Evolutionary conservation across 306 rosid genomes (phyloP), one percentile per base, ranked within the genome.

Genomic region (Carpinus viminea): DNA sequence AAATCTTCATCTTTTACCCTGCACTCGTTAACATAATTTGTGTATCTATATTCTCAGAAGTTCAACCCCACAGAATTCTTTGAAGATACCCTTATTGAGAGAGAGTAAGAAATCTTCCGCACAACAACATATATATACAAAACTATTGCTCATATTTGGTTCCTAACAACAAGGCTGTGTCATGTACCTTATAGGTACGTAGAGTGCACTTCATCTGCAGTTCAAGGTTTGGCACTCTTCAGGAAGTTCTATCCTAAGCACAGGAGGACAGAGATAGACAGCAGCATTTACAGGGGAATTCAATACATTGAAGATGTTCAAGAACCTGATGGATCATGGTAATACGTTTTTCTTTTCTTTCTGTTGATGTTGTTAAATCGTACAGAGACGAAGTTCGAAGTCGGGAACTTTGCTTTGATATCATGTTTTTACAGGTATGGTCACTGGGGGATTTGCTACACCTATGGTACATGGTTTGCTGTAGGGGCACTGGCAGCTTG

Each of bases 401-500:
- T n/a, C n/a, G n/a, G n/a, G n/a, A n/a, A n/a, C n/a, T n/a, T n/a
- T n/a, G n/a, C n/a, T n/a, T n/a, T n/a, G n/a, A n/a, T n/a, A n/a
- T n/a, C n/a, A n/a, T n/a, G n/a, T n/a, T n/a, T 54, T 11, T 48
- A 41, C 52, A 91, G 95, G 97, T 89, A 89, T 26, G 97, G 97
- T 12, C 75, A 89, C 75, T 93, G 97, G 96, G 97, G 92, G 24
- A 84, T 93, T 68, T 93, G 96, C 78, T 93, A 87, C 81, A 93
- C 93, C 0, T 93, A 93, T 47, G 96, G 85, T 28, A 84, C 95
- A 3, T 93, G 96, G 97, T 91, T 89, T 84, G 92, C 78, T 10
- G 87, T 86, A 18, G 88, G 80, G 76, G 97, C 83, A 64, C 51
- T 90, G 68, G 74, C 70, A 18, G 83, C 89, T 5, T 86, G 79